phyloP scores from a whole-genome alignment of 2,329 filamentous ascomycete genomes.

The Xylaria sp. region DNA sequence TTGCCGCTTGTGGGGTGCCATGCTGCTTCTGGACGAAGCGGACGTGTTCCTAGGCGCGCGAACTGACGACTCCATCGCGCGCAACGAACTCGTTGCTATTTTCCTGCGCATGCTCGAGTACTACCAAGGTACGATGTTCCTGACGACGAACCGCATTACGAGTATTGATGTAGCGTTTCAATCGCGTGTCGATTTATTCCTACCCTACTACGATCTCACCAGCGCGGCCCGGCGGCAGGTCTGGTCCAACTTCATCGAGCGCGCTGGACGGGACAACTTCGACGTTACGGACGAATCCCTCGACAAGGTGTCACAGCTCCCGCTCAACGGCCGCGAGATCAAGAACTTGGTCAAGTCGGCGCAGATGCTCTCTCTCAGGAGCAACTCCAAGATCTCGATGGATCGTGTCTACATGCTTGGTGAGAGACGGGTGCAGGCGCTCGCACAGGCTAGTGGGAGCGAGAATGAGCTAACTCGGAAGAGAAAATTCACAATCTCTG shows the following conservation, averaged over 20 bases:
- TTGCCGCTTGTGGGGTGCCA: conserved; percentile 55
- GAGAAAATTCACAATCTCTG: too few species aligned
- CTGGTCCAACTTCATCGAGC: conserved; percentile 53
- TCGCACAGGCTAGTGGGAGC: conserved; percentile 25
- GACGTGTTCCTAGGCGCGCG: conserved; percentile 54
- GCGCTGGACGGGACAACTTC: conserved; percentile 48
- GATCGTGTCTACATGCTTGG: conserved; percentile 50
- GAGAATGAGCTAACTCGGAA: too few species aligned
- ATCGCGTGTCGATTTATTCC: conserved; percentile 51
- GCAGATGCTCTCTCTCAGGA: conserved; percentile 51
- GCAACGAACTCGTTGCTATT: conserved; percentile 55
- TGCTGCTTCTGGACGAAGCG: conserved; percentile 58
- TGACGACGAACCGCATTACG: conserved; percentile 54
- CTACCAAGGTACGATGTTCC: conserved; percentile 53
- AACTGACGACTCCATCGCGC: conserved; percentile 49
- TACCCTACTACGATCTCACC: conserved; percentile 50
- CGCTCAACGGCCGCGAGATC: conserved; percentile 63
- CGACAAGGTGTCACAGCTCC: conserved; percentile 53
- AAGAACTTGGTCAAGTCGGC: conserved; percentile 60
- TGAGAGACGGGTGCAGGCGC: conserved; percentile 46
- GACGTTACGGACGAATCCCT: conserved; percentile 48
- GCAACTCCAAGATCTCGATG: conserved; percentile 45
- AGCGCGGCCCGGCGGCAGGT: conserved; percentile 48
- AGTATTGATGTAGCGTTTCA: conserved; percentile 54
- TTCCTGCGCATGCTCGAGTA: conserved; percentile 45